Conservation (phyloP, 164 flowering plant genomes). For the Sextonia rubra region DNA sequence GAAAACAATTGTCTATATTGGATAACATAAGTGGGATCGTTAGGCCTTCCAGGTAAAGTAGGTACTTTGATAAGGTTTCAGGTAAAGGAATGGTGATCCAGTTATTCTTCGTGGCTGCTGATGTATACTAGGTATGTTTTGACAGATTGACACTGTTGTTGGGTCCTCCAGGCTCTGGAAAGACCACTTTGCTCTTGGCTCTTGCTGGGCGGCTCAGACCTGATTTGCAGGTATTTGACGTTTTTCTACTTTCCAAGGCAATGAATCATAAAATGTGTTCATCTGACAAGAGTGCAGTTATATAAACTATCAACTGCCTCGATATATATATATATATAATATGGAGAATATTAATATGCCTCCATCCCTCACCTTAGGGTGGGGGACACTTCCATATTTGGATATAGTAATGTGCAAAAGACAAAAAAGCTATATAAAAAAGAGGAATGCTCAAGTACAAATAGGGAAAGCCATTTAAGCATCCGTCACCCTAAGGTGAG, state of each 20-base stretch:
- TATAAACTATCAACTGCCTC: too few species aligned
- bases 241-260: slow-evolving; percentile 1
- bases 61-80: not conserved
- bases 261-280: not conserved
- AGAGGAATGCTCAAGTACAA: too few species aligned
- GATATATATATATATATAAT: too few species aligned
- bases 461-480: too few species aligned
- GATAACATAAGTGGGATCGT: slow-evolving; percentile 71
- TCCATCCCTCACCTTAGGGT: too few species aligned
- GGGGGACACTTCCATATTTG: too few species aligned
- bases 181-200: slow-evolving; percentile 90
- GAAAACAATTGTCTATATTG: slow-evolving; percentile 61
- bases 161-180: slow-evolving; percentile 99
- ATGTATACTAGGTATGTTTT: not conserved
- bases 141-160: slow-evolving; percentile 78
- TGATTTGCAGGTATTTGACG: slow-evolving; percentile 57
- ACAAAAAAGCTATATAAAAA: too few species aligned
- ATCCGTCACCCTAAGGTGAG: too few species aligned
- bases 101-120: not conserved
- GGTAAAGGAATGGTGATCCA: not conserved
- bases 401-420: too few species aligned
- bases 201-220: slow-evolving; percentile 83
- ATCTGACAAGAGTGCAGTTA: not conserved
- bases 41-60: slow-evolving; percentile 77
- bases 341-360: too few species aligned